These are phyloP conservation scores for Pichia rugopelliculosa DNA, from an alignment of 805 yeast genomes.

Conservation along the genomic window DNA sequence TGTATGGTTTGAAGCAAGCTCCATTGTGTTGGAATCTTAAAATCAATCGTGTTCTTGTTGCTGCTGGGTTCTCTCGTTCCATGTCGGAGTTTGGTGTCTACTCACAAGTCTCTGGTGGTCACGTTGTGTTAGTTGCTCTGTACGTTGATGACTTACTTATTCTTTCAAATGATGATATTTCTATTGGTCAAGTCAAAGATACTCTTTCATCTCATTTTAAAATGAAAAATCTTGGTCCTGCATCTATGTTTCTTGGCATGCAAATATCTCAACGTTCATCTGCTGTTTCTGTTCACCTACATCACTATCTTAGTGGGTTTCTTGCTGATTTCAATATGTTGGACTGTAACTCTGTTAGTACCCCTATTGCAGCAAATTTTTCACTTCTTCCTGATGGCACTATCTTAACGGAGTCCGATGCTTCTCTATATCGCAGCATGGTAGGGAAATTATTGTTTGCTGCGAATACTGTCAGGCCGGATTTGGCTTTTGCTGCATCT, in stretches of 20 bases:
- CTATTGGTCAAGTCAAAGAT: too few relatives aligned
- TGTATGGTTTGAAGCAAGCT: constrained; percentile 3
- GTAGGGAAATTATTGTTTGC: constrained; percentile 3
- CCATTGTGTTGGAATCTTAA: not conserved
- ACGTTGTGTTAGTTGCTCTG: not conserved
- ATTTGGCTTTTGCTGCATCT: constrained; percentile 2
- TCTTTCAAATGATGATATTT: too few relatives aligned
- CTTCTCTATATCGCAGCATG: too few relatives aligned
- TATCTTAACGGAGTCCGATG: too few relatives aligned
- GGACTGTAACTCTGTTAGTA: not conserved
- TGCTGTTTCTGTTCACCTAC: not conserved
- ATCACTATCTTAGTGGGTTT: not conserved
- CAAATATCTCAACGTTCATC: not conserved
- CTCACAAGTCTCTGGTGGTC: not conserved
- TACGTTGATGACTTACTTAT: too few relatives aligned
- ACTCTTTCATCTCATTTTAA: too few relatives aligned
- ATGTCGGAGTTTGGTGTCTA: not conserved
- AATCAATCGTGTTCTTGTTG: not conserved
- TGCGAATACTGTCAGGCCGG: not conserved
- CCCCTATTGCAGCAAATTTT: not conserved
- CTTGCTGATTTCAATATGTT: not conserved
- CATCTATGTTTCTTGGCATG: constrained; percentile 3
- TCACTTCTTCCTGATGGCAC: too few relatives aligned
- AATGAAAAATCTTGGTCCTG: not conserved
- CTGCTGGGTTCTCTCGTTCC: not conserved